Conservation (phyloP, 768 basidiomycete species). For the Suillus ampliporus region DNA sequence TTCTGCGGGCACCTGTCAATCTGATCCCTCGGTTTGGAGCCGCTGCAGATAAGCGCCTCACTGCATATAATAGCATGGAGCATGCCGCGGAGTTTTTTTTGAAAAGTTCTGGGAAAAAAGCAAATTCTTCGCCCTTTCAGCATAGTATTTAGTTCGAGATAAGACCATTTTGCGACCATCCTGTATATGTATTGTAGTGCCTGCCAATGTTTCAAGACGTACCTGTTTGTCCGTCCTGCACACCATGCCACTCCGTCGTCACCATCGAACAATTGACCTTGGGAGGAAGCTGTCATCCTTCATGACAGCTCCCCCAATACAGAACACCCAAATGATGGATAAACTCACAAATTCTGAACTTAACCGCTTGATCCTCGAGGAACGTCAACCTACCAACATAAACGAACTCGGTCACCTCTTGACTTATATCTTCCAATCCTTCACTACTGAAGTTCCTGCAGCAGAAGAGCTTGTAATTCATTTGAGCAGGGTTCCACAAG, state of each 20-base stretch:
- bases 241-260: no score
- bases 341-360: background rate
- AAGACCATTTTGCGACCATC: no score
- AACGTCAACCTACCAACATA: background rate
- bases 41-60: background rate
- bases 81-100: background rate
- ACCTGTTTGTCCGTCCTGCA: no score
- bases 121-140: background rate
- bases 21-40: background rate
- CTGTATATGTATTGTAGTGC: no score
- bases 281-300: background rate
- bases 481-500: background rate
- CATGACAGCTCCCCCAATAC: background rate
- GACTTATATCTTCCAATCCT: background rate
- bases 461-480: background rate
- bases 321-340: background rate
- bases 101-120: background rate
- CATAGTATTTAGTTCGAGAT: background rate
- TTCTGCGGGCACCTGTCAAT: constrained; percentile 21
- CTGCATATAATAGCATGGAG: background rate
- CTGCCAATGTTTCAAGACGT: no score
- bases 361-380: background rate
- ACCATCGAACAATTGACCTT: background rate
- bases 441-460: background rate
- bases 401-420: background rate